These are phyloP conservation scores for Pythium oligandrum DNA, from an alignment of 352 stramenopile genomes.

Conservation along the genomic window DNA sequence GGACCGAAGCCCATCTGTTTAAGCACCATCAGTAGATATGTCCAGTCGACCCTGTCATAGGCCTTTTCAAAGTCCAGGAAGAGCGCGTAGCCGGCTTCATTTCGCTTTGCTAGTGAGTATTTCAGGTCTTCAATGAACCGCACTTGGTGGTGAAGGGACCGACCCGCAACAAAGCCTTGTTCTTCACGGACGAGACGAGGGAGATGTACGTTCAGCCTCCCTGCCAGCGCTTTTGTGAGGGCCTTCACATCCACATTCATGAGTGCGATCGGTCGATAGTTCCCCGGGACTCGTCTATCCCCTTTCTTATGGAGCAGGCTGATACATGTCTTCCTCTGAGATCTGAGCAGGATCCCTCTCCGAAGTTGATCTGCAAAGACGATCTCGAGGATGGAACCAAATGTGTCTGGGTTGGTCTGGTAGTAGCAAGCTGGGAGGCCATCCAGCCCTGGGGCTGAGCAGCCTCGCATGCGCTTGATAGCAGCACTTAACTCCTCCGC, in stretches of 20 bases:
- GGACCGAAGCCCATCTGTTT: slow-evolving; percentile 10
- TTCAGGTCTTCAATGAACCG: slow-evolving; percentile 14
- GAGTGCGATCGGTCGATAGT: slow-evolving; percentile 22
- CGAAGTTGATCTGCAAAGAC: slow-evolving; percentile 18
- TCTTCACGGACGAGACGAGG: slow-evolving; percentile 9
- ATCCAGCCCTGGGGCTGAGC: slow-evolving; percentile 6
- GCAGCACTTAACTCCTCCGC: too few relatives aligned
- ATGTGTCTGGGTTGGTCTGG: slow-evolving; percentile 14
- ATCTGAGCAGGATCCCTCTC: slow-evolving; percentile 13
- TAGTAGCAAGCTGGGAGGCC: slow-evolving; percentile 20
- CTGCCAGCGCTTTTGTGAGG: slow-evolving; percentile 11
- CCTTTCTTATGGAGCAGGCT: slow-evolving; percentile 21
- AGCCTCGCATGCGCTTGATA: slow-evolving; percentile 2
- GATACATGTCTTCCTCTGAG: slow-evolving; percentile 15
- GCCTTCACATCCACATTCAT: slow-evolving; percentile 24
- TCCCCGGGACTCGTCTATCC: slow-evolving; percentile 4
- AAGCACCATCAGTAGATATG: slow-evolving; percentile 16
- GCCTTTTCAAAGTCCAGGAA: slow-evolving; percentile 27
- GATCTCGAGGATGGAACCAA: slow-evolving; percentile 15
- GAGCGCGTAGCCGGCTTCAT: slow-evolving; percentile 6
- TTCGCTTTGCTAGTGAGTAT: slow-evolving; percentile 5
- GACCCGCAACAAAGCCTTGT: slow-evolving; percentile 15
- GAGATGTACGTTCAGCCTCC: slow-evolving; percentile 2
- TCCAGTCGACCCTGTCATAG: slow-evolving; percentile 20
- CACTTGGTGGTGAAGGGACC: slow-evolving; percentile 17